phyloP scores from a whole-genome alignment of 148 eudicot genomes.

The Spergularia marina region DNA sequence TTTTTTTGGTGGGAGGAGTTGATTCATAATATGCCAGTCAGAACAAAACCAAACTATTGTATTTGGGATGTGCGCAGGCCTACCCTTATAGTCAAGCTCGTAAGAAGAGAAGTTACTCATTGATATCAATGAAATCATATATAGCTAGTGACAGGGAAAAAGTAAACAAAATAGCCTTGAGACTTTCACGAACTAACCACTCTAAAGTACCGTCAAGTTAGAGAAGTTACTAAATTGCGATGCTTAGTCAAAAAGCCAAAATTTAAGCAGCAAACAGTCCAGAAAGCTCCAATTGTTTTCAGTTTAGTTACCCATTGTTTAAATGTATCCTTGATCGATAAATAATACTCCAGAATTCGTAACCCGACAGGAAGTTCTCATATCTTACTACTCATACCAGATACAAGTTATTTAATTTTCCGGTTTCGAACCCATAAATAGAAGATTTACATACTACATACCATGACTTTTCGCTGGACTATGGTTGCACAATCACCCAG shows the following conservation, averaged over 20 bases:
- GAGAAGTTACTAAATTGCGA: no score
- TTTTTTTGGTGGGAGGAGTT: no score
- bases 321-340: neutral
- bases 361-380: neutral
- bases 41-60: no score
- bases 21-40: no score
- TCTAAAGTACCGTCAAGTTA: no score
- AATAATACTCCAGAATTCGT: neutral
- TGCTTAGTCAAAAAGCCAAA: neutral
- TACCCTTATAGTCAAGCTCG: no score
- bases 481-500: constrained; percentile 72
- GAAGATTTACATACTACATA: constrained; percentile 19
- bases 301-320: neutral
- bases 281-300: neutral
- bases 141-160: neutral
- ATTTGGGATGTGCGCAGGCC: no score
- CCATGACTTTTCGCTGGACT: constrained; percentile 69
- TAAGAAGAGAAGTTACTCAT: no score
- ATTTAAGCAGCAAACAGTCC: neutral
- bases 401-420: neutral
- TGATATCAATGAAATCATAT: neutral
- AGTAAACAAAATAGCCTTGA: neutral
- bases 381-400: neutral
- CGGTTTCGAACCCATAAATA: neutral
- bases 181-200: neutral